Percentiles rank a stretch among this genome's conserved stretches.
Evolutionary conservation across 2,329 filamentous ascomycete genomes (phyloP).

Genomic region (Alternaria incomplexa): DNA sequence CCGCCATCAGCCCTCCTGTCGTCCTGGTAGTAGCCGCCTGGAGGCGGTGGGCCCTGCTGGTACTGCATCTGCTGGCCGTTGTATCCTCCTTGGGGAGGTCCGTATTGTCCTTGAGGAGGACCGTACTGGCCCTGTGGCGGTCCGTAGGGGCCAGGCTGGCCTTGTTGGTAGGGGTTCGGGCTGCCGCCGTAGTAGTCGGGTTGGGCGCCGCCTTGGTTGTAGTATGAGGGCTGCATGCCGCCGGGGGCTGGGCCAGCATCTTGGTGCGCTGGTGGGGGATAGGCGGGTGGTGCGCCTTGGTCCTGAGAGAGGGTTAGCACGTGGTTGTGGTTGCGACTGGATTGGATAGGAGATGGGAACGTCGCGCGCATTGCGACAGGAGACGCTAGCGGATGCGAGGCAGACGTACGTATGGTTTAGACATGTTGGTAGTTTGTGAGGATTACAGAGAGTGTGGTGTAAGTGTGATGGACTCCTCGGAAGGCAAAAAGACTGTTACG

Average conservation of each 20-base stretch:
- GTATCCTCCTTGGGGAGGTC: conserved; percentile 35
- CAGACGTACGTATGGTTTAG: conserved; percentile 11
- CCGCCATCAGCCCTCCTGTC: conserved; percentile 35
- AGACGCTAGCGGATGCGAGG: background rate
- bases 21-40: conserved; percentile 49
- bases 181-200: conserved; percentile 29
- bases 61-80: conserved; percentile 45
- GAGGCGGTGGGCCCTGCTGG: conserved; percentile 41
- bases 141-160: conserved; percentile 24
- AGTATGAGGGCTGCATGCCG: conserved; percentile 22
- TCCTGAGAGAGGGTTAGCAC: conserved; percentile 22
- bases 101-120: conserved; percentile 31
- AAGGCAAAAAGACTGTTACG: background rate
- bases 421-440: conserved; percentile 3
- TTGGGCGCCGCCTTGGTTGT: conserved; percentile 23
- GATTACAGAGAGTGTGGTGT: background rate
- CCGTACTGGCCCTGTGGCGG: conserved; percentile 23
- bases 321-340: background rate
- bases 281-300: conserved; percentile 41
- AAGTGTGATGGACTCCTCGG: background rate
- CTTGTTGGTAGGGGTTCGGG: conserved; percentile 33
- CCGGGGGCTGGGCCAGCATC: conserved; percentile 33
- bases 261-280: conserved; percentile 42
- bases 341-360: background rate
- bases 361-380: background rate